These are phyloP conservation scores for Rhodotorula sp. DNA, from an alignment of 1,284 basidiomycete species.

Conservation along the genomic window DNA sequence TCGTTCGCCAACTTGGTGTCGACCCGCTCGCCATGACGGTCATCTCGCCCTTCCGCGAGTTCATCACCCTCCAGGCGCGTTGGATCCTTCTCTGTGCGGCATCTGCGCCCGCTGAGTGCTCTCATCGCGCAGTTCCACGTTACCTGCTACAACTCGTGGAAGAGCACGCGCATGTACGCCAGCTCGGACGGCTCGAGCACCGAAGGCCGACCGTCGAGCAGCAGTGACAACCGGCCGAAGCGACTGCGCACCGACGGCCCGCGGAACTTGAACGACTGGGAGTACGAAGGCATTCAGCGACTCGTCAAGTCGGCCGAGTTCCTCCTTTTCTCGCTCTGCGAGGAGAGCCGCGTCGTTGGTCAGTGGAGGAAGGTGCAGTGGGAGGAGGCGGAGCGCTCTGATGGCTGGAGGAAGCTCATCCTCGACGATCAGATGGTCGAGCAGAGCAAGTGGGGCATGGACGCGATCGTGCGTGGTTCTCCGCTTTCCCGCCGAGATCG, in stretches of 20 bases:
- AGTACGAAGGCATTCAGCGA: constrained; percentile 25
- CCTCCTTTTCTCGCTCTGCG: constrained; percentile 33
- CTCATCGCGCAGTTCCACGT: constrained; percentile 29
- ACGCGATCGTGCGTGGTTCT: constrained; percentile 20
- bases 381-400: constrained; percentile 38
- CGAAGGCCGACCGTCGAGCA: constrained; percentile 18
- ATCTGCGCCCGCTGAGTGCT: neutral
- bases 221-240: constrained; percentile 9
- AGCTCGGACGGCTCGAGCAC: neutral
- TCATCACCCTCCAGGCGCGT: constrained; percentile 31
- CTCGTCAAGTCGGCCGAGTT: constrained; percentile 35
- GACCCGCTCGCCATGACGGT: constrained; percentile 41
- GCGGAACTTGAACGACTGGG: constrained; percentile 32
- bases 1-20: constrained; percentile 23
- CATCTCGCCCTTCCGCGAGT: constrained; percentile 35
- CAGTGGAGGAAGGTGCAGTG: constrained; percentile 39
- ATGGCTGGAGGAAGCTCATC: constrained; percentile 36
- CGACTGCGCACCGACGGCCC: neutral
- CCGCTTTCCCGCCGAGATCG: neutral
- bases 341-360: constrained; percentile 34
- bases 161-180: constrained; percentile 20
- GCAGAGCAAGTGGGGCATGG: constrained; percentile 36
- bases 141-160: constrained; percentile 29
- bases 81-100: neutral
- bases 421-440: constrained; percentile 39